Evolutionary conservation across 306 rosid genomes (phyloP).

Genomic region (Astragalus membranaceus): DNA sequence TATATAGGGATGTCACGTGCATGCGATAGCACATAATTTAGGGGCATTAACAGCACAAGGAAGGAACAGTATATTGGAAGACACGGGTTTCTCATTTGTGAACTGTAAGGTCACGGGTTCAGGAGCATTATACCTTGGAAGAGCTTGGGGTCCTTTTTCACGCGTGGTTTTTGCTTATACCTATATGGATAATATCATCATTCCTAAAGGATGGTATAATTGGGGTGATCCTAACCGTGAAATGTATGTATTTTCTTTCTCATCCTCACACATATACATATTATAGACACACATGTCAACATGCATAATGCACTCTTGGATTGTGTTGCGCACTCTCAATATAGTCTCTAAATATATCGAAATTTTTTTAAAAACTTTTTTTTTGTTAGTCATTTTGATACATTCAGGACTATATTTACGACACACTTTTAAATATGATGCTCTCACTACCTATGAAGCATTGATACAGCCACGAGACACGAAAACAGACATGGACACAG

Average conservation of each 20-base stretch:
- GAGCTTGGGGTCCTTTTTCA: constrained; percentile 99
- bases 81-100: constrained; percentile 94
- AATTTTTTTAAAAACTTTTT: too few relatives aligned
- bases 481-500: too few relatives aligned
- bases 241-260: constrained; percentile 39
- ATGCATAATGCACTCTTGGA: background rate
- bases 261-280: background rate
- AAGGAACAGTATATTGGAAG: constrained; percentile 66
- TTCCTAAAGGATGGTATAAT: constrained; percentile 96
- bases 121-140: constrained; percentile 90
- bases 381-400: too few relatives aligned
- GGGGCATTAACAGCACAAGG: constrained; percentile 97
- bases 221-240: constrained; percentile 98
- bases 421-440: too few relatives aligned
- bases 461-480: too few relatives aligned
- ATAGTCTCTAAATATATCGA: too few relatives aligned
- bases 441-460: too few relatives aligned
- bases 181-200: constrained; percentile 90
- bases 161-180: constrained; percentile 87
- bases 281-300: background rate
- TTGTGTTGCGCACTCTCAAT: too few relatives aligned
- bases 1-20: constrained; percentile 86
- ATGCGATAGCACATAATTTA: constrained; percentile 64
- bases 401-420: too few relatives aligned
- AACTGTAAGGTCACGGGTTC: constrained; percentile 97